Percentiles rank a stretch among this genome's conserved stretches.
Evolutionary conservation across 192 early-diverging fungal genomes (phyloP).

Genomic region (Funneliformis geosporum): DNA sequence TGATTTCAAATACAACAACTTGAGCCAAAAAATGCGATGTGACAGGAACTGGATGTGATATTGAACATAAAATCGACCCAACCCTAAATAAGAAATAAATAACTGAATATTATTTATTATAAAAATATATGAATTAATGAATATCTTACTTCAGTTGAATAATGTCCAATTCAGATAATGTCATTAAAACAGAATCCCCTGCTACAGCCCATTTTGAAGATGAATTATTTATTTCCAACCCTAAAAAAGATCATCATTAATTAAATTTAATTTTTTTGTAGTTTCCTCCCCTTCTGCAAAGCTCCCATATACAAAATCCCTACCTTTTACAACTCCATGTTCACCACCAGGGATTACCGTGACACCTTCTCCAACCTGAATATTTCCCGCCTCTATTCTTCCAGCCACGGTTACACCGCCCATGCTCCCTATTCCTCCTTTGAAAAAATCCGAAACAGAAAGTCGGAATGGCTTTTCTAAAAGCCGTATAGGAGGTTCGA

Average conservation of each 20-base stretch:
- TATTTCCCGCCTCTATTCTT: constrained; percentile 79
- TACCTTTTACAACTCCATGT: constrained; percentile 74
- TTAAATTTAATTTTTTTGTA: too few species aligned
- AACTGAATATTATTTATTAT: constrained; percentile 31
- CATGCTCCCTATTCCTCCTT: constrained; percentile 73
- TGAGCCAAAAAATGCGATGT: constrained; percentile 78
- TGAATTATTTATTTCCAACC: constrained; percentile 73
- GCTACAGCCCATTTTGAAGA: constrained; percentile 85
- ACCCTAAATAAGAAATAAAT: constrained; percentile 44
- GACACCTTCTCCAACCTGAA: constrained; percentile 88
- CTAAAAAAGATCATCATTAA: too few species aligned
- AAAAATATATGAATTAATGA: neutral
- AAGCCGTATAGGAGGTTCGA: constrained; percentile 72
- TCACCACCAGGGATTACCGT: constrained; percentile 82
- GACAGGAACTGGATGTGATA: constrained; percentile 69
- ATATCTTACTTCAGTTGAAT: constrained; percentile 62
- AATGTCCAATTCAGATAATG: constrained; percentile 71
- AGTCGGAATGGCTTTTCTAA: constrained; percentile 85
- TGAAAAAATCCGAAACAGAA: constrained; percentile 87
- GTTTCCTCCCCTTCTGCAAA: too few species aligned
- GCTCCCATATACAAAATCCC: constrained; percentile 20
- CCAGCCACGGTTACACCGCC: constrained; percentile 84
- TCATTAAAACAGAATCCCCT: constrained; percentile 87
- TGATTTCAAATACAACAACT: constrained; percentile 93
- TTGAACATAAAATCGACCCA: constrained; percentile 83